A percentile compares a stretch with the other conserved stretches of the same genome.
Conservation (phyloP, 305 asterid genomes). For the Fraxinus sp. region DNA sequence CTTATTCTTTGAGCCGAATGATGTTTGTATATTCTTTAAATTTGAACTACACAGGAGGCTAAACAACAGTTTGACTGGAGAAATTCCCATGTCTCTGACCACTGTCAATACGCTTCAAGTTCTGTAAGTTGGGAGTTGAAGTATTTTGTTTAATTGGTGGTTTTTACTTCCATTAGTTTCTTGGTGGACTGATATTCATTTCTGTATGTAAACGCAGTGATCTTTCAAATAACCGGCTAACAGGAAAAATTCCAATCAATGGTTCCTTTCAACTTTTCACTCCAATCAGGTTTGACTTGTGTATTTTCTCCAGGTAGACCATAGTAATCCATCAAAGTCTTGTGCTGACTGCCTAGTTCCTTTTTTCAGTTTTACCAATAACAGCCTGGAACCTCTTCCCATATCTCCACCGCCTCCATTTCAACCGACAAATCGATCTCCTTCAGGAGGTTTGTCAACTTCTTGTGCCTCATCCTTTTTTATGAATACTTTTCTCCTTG, state of each 20-base stretch:
- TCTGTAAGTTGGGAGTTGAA: constrained; percentile 64
- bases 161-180: constrained; percentile 1
- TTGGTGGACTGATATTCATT: constrained; percentile 25
- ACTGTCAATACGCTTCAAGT: constrained; percentile 73
- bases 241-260: constrained; percentile 65
- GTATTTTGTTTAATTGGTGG: constrained; percentile 7
- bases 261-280: constrained; percentile 90
- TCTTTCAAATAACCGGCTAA: constrained; percentile 68
- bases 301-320: constrained; percentile 5
- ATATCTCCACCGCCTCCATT: constrained; percentile 72
- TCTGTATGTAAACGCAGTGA: constrained; percentile 53
- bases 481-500: background rate
- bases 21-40: constrained; percentile 9
- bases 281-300: constrained; percentile 71
- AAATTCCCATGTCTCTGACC: constrained; percentile 63
- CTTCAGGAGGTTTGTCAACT: constrained; percentile 50
- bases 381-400: constrained; percentile 53
- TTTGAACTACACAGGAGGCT: constrained; percentile 62
- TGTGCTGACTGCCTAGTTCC: constrained; percentile 26
- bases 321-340: constrained; percentile 19
- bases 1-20: constrained; percentile 20
- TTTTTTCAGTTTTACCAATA: constrained; percentile 61
- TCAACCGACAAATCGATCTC: constrained; percentile 47
- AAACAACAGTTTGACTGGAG: constrained; percentile 68
- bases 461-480: constrained; percentile 8